Conservation (phyloP, 768 basidiomycete genomes). For the Suillus sp. region DNA sequence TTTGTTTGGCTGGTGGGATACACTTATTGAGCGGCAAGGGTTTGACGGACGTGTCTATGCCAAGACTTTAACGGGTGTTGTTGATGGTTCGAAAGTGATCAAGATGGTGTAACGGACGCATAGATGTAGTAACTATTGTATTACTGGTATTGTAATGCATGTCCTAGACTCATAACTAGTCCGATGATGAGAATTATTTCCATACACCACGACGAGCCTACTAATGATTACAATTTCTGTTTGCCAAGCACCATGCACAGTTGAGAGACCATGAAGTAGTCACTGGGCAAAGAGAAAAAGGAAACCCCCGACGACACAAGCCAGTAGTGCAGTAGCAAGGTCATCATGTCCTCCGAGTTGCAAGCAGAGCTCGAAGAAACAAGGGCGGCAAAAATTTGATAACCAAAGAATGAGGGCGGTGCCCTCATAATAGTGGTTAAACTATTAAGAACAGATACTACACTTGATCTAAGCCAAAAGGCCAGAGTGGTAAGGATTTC, state of each 20-base stretch:
- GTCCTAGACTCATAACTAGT: no score
- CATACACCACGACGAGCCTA: no score
- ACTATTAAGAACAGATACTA: conserved; percentile 85
- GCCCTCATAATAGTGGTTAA: conserved; percentile 60
- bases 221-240: no score
- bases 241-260: neutral
- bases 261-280: neutral
- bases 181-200: no score
- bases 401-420: conserved; percentile 50
- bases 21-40: conserved; percentile 65
- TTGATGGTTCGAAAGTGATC: conserved; percentile 73
- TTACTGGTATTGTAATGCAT: no score
- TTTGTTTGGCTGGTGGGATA: conserved; percentile 99
- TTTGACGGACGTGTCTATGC: conserved; percentile 56
- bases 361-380: conserved; percentile 43
- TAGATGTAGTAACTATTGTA: no score
- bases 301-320: conserved; percentile 65
- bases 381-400: conserved; percentile 57
- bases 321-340: conserved; percentile 43
- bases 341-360: conserved; percentile 42
- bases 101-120: conserved; percentile 58
- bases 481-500: conserved; percentile 40
- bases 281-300: neutral
- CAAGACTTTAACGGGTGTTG: conserved; percentile 54
- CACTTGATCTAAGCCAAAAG: conserved; percentile 55